Evolutionary conservation across 1,284 basidiomycete genomes (phyloP).

Genomic region (Sphagnurus paluster): DNA sequence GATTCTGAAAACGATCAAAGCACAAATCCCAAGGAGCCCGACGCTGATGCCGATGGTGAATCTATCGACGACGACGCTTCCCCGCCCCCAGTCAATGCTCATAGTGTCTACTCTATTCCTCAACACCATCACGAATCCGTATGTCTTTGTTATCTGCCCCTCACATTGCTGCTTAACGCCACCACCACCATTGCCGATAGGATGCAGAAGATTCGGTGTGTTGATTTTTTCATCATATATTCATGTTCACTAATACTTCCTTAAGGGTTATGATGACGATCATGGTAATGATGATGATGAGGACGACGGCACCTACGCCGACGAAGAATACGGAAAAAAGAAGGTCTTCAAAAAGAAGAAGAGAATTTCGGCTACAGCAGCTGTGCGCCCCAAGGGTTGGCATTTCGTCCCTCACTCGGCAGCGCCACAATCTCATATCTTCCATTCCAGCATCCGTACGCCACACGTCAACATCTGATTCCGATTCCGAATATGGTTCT

Average conservation of each 20-base stretch:
- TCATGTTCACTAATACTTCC: conserved; percentile 21
- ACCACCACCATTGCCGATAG: conserved; percentile 26
- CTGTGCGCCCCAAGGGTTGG: conserved; percentile 61
- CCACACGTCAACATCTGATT: conserved; percentile 63
- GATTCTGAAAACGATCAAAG: conserved; percentile 42
- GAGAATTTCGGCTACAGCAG: conserved; percentile 43
- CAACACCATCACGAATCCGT: conserved; percentile 34
- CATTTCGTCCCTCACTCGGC: conserved; percentile 16
- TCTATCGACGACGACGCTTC: conserved; percentile 52
- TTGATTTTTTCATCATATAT: conserved; percentile 22
- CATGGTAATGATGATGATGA: conserved; percentile 56
- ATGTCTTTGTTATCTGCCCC: conserved; percentile 19
- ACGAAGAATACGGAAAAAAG: conserved; percentile 75
- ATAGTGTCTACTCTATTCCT: conserved; percentile 26
- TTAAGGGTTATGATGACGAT: conserved; percentile 72
- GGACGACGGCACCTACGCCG: conserved; percentile 75
- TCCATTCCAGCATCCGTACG: conserved; percentile 43
- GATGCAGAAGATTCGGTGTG: conserved; percentile 71
- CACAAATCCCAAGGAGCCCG: conserved; percentile 37
- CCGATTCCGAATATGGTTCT: conserved; percentile 86
- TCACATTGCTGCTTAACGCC: conserved; percentile 14
- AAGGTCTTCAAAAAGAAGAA: conserved; percentile 68
- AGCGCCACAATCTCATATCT: conserved; percentile 14
- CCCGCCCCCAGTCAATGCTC: conserved; percentile 26
- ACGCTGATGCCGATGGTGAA: conserved; percentile 48